Percentiles rank a stretch among this genome's conserved stretches.
Evolutionary conservation across 768 basidiomycete species (phyloP).

Genomic region (Tylopilus plumbeoviolaceoides): DNA sequence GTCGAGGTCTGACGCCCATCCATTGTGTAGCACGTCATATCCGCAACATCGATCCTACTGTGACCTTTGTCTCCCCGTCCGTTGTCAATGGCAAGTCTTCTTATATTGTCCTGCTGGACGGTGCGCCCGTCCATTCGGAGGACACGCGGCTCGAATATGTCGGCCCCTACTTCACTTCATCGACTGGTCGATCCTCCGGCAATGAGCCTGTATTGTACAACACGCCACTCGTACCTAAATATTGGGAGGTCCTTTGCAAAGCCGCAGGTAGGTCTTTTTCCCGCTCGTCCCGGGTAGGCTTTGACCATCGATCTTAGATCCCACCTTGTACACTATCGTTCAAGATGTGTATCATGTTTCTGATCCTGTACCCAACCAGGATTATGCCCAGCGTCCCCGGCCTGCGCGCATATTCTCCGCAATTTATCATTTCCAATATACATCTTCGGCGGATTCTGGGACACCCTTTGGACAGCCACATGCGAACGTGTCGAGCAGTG

Average conservation of each 20-base stretch:
- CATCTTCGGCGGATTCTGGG: conserved; percentile 12
- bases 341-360: conserved; percentile 50
- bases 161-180: conserved; percentile 31
- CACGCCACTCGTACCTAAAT: conserved; percentile 57
- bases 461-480: conserved; percentile 8
- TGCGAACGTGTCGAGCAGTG: conserved; percentile 8
- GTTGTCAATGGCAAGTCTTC: conserved; percentile 48
- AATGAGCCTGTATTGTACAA: conserved; percentile 48
- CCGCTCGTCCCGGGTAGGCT: not conserved
- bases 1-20: conserved; percentile 1
- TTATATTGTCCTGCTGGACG: conserved; percentile 52
- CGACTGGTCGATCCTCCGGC: conserved; percentile 19
- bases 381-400: conserved; percentile 20
- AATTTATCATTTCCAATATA: conserved; percentile 53
- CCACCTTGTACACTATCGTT: conserved; percentile 59
- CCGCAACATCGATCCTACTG: conserved; percentile 58
- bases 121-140: conserved; percentile 50
- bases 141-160: conserved; percentile 33
- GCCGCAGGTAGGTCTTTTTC: conserved; percentile 43
- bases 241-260: conserved; percentile 57
- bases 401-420: conserved; percentile 49
- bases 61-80: conserved; percentile 55
- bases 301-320: conserved; percentile 42
- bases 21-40: conserved; percentile 46
- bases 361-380: conserved; percentile 21